Evolutionary conservation across 140 eudicot species (phyloP).

Genomic region (Stevia rebaudiana): DNA sequence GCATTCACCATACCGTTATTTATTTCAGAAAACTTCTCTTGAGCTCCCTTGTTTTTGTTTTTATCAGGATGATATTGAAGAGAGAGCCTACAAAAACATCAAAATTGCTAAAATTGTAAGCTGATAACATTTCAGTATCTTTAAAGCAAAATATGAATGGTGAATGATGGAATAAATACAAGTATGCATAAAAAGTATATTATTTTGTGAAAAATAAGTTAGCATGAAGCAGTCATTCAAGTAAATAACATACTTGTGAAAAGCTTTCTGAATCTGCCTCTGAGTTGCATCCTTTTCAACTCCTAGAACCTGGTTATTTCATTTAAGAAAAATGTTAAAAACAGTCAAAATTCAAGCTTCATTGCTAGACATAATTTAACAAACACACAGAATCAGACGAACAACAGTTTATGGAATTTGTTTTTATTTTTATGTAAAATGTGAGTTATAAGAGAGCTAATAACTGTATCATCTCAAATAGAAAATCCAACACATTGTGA

Average conservation of each 20-base stretch:
- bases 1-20: slow-evolving; percentile 61
- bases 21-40: slow-evolving; percentile 88
- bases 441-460: not conserved
- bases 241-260: slow-evolving; percentile 70
- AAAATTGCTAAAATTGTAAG: slow-evolving; percentile 6
- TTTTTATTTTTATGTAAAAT: not conserved
- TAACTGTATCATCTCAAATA: not conserved
- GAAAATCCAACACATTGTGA: not conserved
- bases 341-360: not conserved
- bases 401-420: not conserved
- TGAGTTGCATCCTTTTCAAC: slow-evolving; percentile 79
- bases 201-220: not conserved
- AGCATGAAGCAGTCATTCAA: not conserved
- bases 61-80: slow-evolving; percentile 97
- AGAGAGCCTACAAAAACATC: slow-evolving; percentile 57
- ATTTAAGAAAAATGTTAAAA: not conserved
- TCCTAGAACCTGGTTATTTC: slow-evolving; percentile 65
- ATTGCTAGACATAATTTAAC: not conserved
- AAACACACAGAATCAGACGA: not conserved
- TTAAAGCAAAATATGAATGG: not conserved
- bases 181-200: not conserved
- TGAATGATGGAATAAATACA: not conserved
- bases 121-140: not conserved
- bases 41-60: slow-evolving; percentile 93
- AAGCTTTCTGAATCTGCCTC: slow-evolving; percentile 92